Conservation (phyloP, 768 basidiomycete species). For the Mycena crocata region DNA sequence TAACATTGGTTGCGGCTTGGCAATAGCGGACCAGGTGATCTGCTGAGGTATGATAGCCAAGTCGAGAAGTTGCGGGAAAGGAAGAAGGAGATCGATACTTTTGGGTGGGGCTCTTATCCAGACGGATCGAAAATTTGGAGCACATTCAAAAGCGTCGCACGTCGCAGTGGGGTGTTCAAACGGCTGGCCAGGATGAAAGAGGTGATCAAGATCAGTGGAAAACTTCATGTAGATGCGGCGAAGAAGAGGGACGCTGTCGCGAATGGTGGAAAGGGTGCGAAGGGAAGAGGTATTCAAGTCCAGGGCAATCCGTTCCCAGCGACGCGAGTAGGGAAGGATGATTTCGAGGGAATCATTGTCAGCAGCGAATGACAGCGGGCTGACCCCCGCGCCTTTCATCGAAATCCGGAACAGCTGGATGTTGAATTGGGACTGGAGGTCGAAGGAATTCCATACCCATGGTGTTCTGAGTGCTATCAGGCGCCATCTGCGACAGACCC, state of each 20-base stretch:
- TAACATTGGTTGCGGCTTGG: background rate
- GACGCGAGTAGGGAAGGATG: constrained; percentile 2
- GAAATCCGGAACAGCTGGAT: background rate
- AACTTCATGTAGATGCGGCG: background rate
- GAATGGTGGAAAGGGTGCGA: background rate
- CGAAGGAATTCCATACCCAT: constrained; percentile 1
- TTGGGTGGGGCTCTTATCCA: background rate
- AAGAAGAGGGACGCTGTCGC: background rate
- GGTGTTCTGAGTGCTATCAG: constrained; percentile 1
- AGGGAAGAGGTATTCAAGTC: background rate
- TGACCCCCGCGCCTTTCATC: constrained; percentile 9
- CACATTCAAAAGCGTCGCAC: background rate
- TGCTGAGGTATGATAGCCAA: background rate
- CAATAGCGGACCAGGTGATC: background rate
- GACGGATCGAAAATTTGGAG: background rate
- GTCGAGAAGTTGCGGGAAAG: background rate
- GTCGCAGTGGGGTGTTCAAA: background rate
- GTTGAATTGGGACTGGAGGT: background rate
- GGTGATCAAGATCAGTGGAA: background rate
- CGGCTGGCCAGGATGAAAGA: background rate
- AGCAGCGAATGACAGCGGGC: background rate
- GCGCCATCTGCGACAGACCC: constrained; percentile 1
- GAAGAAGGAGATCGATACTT: background rate
- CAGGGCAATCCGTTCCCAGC: background rate
- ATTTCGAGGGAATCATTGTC: background rate